Base-by-base conservation (phyloP, 148 eudicot species). In the Spergularia bocconei region DNA sequence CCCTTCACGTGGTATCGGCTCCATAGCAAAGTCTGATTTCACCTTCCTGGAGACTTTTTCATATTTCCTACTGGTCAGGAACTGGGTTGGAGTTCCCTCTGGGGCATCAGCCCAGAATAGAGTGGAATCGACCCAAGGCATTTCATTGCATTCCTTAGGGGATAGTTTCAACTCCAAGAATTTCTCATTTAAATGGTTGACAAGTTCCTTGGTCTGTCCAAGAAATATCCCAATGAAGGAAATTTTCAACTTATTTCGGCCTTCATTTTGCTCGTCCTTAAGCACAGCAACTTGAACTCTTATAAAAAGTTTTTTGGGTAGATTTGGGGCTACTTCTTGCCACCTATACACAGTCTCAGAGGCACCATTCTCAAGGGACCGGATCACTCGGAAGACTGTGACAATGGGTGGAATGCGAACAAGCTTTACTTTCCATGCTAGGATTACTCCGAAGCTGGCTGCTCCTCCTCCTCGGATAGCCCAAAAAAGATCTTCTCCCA, bases 61-160 rank as follows among this genome's bases (percentile, higher is more conserved):
- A 16, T 77, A 62, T 36, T 77, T 21, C 13, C 77, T 50, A 51
- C 74, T 67, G 9, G 62, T 52, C 1, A 77, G 69, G 54, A 51
- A 19, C 16, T 70, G 53, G 8, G 53, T 77, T 2, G 77, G 29
- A 19, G 74, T 61, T 51, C 13, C 74, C 5, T 4, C 11, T 0
- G 61, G 60, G 21, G 44, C 51, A n/a, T 51, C 29, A 9, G 19
- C 61, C 74, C 74, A 77, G 17, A 77, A 77, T n/a, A 77, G 69
- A 50, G 47, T 63, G 55, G 77, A 63, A 36, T 63, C 38, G 21
- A 77, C 73, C 79, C 79, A 77, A 7, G 79, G 62, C 79, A 77
- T 70, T 51, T 69, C 74, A 0, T 11, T 61, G 23, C 79, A 77
- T 52, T 77, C 75, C 39, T 62, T 39, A 9, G 38, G 4, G 7